Percentiles rank a stretch among this genome's conserved stretches.
phyloP scores from a whole-genome alignment of 23 red algal species.

The Gracilaria gracilis region DNA sequence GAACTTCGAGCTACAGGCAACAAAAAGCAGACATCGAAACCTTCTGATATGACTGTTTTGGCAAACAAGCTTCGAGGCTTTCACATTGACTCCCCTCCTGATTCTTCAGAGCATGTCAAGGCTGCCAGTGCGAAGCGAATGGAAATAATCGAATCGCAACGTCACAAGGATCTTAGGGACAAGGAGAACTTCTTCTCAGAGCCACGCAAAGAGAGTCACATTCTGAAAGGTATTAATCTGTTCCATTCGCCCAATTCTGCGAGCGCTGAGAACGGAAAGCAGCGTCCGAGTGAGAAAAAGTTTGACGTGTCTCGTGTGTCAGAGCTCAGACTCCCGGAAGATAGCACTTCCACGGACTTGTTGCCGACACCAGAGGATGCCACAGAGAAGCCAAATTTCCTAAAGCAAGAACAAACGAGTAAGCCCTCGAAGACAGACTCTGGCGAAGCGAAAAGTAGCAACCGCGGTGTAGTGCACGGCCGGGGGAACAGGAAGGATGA shows the following conservation, averaged over 20 bases:
- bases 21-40: not conserved
- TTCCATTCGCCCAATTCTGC: slow-evolving; percentile 1
- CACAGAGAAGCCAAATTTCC: not conserved
- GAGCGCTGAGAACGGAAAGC: not conserved
- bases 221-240: slow-evolving; percentile 27
- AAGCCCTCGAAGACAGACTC: not conserved
- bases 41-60: slow-evolving; percentile 66
- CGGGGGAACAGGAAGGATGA: not conserved
- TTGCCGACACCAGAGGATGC: not conserved
- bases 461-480: not conserved
- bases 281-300: not conserved
- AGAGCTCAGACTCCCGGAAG: not conserved
- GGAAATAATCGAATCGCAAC: not conserved
- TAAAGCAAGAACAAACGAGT: no score
- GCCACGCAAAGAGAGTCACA: not conserved
- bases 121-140: not conserved
- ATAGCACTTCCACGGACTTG: slow-evolving; percentile 3
- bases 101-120: not conserved
- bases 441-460: not conserved
- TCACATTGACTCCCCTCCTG: slow-evolving; percentile 28
- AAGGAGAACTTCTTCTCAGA: slow-evolving; percentile 34
- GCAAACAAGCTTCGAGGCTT: slow-evolving; percentile 30
- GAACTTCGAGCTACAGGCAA: slow-evolving; percentile 11
- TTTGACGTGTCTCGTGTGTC: not conserved
- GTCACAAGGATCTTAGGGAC: not conserved